phyloP scores from a whole-genome alignment of 2,329 filamentous ascomycete species.

The Claviceps pusilla region DNA sequence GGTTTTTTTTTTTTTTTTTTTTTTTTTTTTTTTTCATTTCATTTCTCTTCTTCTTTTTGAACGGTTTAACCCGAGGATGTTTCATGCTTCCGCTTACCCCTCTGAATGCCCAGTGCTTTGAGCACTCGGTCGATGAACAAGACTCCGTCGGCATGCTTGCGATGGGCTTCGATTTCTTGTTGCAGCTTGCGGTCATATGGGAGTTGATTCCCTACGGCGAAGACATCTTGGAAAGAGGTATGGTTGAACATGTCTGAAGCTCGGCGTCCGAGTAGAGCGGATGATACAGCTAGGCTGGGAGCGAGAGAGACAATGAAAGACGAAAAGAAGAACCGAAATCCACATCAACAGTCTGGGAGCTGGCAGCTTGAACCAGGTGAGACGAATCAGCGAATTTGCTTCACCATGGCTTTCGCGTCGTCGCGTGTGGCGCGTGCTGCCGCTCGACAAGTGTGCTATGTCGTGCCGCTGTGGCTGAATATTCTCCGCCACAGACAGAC shows the following conservation, averaged over 20 bases:
- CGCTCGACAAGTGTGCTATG: no score
- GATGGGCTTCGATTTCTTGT: constrained; percentile 49
- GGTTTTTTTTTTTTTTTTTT: no score
- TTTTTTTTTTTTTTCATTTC: background rate
- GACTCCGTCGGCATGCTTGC: constrained; percentile 51
- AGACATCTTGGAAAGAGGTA: constrained; percentile 53
- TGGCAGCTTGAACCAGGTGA: background rate
- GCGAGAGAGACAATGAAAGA: background rate
- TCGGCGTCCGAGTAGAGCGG: background rate
- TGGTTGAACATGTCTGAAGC: constrained; percentile 42
- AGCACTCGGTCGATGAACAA: constrained; percentile 72
- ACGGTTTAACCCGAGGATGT: background rate
- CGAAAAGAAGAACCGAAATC: background rate
- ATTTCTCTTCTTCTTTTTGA: no score
- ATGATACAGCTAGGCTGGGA: background rate
- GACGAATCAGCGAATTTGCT: background rate
- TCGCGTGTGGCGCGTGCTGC: constrained; percentile 9
- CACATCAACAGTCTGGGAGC: background rate
- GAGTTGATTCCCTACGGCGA: constrained; percentile 43
- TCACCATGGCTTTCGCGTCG: constrained; percentile 1
- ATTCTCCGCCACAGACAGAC: background rate
- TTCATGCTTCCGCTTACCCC: constrained; percentile 32
- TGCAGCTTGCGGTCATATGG: constrained; percentile 47
- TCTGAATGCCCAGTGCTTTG: constrained; percentile 51
- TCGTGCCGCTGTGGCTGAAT: constrained; percentile 1